phyloP scores from a whole-genome alignment of 2,329 filamentous ascomycete species.

The Monilinia aucupariae region DNA sequence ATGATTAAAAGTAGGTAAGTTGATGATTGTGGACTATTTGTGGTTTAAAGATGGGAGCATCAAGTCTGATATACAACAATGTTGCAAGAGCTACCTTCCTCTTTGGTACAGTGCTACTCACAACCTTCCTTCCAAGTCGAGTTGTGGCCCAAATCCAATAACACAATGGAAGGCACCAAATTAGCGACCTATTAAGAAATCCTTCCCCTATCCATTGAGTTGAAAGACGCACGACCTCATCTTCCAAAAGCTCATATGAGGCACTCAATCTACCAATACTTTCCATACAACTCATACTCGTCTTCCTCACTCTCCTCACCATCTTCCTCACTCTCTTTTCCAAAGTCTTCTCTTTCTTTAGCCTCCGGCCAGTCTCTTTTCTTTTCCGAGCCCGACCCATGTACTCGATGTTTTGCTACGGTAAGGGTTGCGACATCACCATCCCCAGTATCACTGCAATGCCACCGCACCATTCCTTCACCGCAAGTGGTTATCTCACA shows the following conservation, averaged over 20 bases:
- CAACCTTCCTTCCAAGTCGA: not conserved
- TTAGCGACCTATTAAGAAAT: not conserved
- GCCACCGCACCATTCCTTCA: not conserved
- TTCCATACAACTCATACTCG: too few species aligned
- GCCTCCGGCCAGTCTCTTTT: not conserved
- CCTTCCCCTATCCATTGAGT: not conserved
- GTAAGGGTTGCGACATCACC: not conserved
- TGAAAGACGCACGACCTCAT: not conserved
- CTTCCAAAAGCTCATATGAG: not conserved
- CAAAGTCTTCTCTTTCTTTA: not conserved
- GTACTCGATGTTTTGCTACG: not conserved
- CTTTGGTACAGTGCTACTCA: not conserved
- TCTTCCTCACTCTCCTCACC: not conserved
- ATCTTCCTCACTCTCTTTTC: not conserved
- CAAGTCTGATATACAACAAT: not conserved
- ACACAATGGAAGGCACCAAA: not conserved
- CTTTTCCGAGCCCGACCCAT: not conserved
- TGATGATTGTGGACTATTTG: conserved; percentile 1
- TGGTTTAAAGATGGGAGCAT: not conserved
- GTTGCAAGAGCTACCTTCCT: not conserved
- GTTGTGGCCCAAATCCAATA: not conserved
- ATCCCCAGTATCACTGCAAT: not conserved
- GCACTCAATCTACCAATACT: not conserved
- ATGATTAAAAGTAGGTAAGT: not conserved
- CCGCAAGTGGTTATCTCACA: not conserved